Percentiles rank a stretch among this genome's conserved stretches.
These are phyloP conservation scores for Scheffersomyces segobiensis DNA, from an alignment of 1,139 yeast genomes.

Conservation along the genomic window DNA sequence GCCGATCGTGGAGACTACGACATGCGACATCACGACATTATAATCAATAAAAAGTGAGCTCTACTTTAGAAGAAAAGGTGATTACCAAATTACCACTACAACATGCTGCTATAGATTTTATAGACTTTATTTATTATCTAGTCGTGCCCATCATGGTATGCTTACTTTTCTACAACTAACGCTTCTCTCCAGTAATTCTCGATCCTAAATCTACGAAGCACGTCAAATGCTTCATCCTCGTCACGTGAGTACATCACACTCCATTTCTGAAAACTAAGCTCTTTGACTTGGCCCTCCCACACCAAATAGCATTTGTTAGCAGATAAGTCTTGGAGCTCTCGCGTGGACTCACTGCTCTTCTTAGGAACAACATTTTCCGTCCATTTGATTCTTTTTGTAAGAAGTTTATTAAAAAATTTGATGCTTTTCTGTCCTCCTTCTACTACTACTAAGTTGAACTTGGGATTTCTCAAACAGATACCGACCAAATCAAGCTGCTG, in stretches of 20 bases:
- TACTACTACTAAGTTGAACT: slow-evolving; percentile 61
- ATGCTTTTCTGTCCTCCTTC: slow-evolving; percentile 71
- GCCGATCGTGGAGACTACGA: neutral
- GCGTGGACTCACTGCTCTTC: slow-evolving; percentile 11
- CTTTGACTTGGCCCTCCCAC: slow-evolving; percentile 76
- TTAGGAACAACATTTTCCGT: slow-evolving; percentile 40
- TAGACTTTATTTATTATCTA: too few species aligned
- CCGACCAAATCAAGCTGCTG: slow-evolving; percentile 71
- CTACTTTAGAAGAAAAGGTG: too few species aligned
- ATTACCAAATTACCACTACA: neutral
- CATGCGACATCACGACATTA: neutral
- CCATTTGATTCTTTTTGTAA: slow-evolving; percentile 73
- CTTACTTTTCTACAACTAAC: slow-evolving; percentile 6
- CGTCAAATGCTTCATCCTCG: slow-evolving; percentile 56
- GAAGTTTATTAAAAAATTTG: slow-evolving; percentile 60
- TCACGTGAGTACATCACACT: slow-evolving; percentile 48
- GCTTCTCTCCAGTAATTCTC: slow-evolving; percentile 67
- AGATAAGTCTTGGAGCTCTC: slow-evolving; percentile 34
- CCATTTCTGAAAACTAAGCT: slow-evolving; percentile 63
- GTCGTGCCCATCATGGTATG: neutral
- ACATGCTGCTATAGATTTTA: neutral
- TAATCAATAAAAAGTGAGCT: neutral
- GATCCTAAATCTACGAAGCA: slow-evolving; percentile 50
- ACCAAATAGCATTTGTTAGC: slow-evolving; percentile 54
- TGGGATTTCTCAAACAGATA: slow-evolving; percentile 40